Percentiles rank a stretch among this genome's conserved stretches.
phyloP scores from a whole-genome alignment of 306 rosid genomes.

The Carpinus fangiana region DNA sequence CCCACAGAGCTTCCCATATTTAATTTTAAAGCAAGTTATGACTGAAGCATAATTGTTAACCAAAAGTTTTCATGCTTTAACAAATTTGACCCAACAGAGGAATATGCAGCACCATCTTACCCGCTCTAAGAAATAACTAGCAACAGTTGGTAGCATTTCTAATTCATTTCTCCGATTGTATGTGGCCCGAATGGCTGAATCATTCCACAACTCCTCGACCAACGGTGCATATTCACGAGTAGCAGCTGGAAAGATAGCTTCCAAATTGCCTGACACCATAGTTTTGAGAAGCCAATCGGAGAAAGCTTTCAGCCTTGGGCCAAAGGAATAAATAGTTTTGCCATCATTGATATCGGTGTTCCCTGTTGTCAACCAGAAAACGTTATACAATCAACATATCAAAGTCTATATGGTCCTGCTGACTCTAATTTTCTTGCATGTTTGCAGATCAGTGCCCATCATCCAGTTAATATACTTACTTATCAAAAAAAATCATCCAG shows the following conservation, averaged over 20 bases:
- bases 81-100: not conserved
- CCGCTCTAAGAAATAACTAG: slow-evolving; percentile 89
- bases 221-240: slow-evolving; percentile 93
- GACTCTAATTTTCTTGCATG: not conserved
- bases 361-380: slow-evolving; percentile 47
- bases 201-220: slow-evolving; percentile 88
- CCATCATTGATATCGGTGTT: slow-evolving; percentile 35
- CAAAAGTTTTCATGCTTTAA: slow-evolving; percentile 15
- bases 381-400: not conserved
- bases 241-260: slow-evolving; percentile 96
- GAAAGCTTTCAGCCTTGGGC: slow-evolving; percentile 87
- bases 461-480: not conserved
- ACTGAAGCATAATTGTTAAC: not conserved
- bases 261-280: slow-evolving; percentile 88
- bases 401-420: not conserved
- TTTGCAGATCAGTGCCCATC: slow-evolving; percentile 8
- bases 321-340: slow-evolving; percentile 69
- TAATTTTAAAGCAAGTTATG: not conserved
- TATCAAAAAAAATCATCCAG: too few relatives aligned
- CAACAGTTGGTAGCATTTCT: slow-evolving; percentile 87
- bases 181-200: slow-evolving; percentile 80
- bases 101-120: slow-evolving; percentile 44
- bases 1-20: not conserved
- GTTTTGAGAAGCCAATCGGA: slow-evolving; percentile 98
- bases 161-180: slow-evolving; percentile 85